Base-by-base conservation (phyloP, 2,329 filamentous ascomycete species). In the Nigrospora sphaerica region DNA sequence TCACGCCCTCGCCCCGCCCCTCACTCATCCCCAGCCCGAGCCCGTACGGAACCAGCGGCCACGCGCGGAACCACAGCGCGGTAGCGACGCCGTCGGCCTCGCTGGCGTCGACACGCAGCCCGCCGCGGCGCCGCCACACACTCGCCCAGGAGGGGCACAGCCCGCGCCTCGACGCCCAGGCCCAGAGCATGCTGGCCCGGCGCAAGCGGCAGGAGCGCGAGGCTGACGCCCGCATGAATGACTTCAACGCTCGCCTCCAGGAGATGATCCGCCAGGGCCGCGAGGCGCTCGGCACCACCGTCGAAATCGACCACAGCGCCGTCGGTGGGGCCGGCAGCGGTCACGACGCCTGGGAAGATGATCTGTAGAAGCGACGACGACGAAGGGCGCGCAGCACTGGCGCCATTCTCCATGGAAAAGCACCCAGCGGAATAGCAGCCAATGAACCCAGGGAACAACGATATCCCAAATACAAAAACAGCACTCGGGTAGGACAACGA, bases 231-330 rank as follows among this genome's bases (percentile, higher is more conserved):
- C 83, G 85, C 44, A 85, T 97, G 55, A 82, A 81, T 42, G 80
- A 85, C 23, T 82, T 97, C 65, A 95, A 93, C 61, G 75, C 80
- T 41, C 81, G 86, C 56, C 70, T 97, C 41, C 80, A 86, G 59
- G 86, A 84, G 32, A 89, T 98, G 86, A 95, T 98, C 46, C 77
- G 83, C 2, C 85, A 97, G 65, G 93, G 91, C 1, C 85, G 85
- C 56, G 86, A 93, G 63, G 93, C 93, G 2, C 68, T 98, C 16
- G 91, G 85, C 2, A 86, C 86, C 17, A 85, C 72, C 36, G 72
- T 88, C 42, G 82, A 87, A 59, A 74, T 89, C 38, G 75, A 80
- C 35, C 62, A 67, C 34, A 68, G 62, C 2, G 59, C 58, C 4
- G 50, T 31, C 6, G 48, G 42, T 6, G 34, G 44, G 16, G 39